Evolutionary conservation across 2,329 filamentous ascomycete genomes (phyloP).

Genomic region (Penicillium digitatum): DNA sequence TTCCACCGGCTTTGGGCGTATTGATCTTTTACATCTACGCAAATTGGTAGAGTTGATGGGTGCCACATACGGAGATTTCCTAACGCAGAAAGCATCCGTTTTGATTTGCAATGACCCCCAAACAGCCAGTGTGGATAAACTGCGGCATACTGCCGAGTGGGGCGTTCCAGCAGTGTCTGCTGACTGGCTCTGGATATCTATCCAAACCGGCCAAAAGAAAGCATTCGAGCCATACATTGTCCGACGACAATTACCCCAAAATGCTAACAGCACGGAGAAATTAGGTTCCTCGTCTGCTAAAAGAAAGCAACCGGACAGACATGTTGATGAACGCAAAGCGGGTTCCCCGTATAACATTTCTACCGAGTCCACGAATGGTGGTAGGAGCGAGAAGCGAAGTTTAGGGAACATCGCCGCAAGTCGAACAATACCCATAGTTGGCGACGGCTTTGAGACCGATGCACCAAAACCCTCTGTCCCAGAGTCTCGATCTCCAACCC

Average conservation of each 20-base stretch:
- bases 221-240: slow-evolving; percentile 48
- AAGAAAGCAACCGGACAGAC: slow-evolving; percentile 9
- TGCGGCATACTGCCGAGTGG: slow-evolving; percentile 70
- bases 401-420: slow-evolving; percentile 2
- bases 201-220: slow-evolving; percentile 52
- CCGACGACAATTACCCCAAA: slow-evolving; percentile 25
- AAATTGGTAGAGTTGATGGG: slow-evolving; percentile 73
- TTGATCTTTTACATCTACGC: slow-evolving; percentile 80
- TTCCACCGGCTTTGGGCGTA: slow-evolving; percentile 75
- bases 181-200: slow-evolving; percentile 81
- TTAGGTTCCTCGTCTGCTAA: slow-evolving; percentile 21
- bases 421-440: slow-evolving; percentile 13
- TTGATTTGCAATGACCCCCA: slow-evolving; percentile 64
- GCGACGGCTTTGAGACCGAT: slow-evolving; percentile 17
- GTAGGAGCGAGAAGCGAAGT: not conserved
- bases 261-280: slow-evolving; percentile 15
- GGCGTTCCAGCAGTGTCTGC: slow-evolving; percentile 74
- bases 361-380: not conserved
- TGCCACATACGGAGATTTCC: slow-evolving; percentile 72
- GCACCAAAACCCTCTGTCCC: slow-evolving; percentile 19
- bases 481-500: slow-evolving; percentile 26
- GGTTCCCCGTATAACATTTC: not conserved
- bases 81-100: slow-evolving; percentile 68
- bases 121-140: slow-evolving; percentile 63
- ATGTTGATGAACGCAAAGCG: slow-evolving; percentile 1